These are phyloP conservation scores for Metschnikowia amazonensis DNA, from an alignment of 805 yeast genomes.

Conservation along the genomic window DNA sequence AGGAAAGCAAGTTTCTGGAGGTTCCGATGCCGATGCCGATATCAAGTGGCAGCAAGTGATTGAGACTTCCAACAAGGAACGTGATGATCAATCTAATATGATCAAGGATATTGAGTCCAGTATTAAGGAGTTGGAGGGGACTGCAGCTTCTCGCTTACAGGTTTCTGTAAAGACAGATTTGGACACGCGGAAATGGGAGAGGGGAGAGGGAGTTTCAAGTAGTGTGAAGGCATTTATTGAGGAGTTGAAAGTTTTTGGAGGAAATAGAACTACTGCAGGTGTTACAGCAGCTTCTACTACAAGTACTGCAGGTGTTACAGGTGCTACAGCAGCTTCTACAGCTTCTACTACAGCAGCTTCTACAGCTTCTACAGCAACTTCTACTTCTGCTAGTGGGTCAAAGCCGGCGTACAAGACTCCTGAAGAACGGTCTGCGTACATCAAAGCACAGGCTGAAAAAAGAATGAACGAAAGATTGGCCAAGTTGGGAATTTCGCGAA, in stretches of 20 bases:
- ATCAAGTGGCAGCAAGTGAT: conserved; percentile 49
- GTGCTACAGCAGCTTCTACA: background rate
- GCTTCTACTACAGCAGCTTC: background rate
- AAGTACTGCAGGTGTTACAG: background rate
- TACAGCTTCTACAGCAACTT: background rate
- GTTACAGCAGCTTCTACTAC: background rate
- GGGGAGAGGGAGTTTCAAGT: conserved; percentile 69
- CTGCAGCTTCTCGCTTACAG: conserved; percentile 41
- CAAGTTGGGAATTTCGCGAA: conserved; percentile 63
- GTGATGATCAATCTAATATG: conserved; percentile 53
- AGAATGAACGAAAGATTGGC: conserved; percentile 85
- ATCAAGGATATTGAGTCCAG: conserved; percentile 70
- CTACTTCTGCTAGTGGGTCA: background rate
- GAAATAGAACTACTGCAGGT: background rate
- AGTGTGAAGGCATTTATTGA: conserved; percentile 60
- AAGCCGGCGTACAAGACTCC: conserved; percentile 39
- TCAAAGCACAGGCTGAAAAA: conserved; percentile 70
- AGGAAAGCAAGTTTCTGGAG: conserved; percentile 53
- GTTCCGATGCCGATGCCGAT: conserved; percentile 53
- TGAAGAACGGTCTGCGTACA: conserved; percentile 71
- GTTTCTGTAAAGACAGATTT: conserved; percentile 40
- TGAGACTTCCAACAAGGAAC: conserved; percentile 48
- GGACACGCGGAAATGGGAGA: conserved; percentile 72
- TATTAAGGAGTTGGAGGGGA: conserved; percentile 58
- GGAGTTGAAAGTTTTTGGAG: conserved; percentile 38